Evolutionary conservation across 164 flowering plant species (phyloP), one percentile per base, ranked within the genome.

Genomic region (Magnolia sinica): DNA sequence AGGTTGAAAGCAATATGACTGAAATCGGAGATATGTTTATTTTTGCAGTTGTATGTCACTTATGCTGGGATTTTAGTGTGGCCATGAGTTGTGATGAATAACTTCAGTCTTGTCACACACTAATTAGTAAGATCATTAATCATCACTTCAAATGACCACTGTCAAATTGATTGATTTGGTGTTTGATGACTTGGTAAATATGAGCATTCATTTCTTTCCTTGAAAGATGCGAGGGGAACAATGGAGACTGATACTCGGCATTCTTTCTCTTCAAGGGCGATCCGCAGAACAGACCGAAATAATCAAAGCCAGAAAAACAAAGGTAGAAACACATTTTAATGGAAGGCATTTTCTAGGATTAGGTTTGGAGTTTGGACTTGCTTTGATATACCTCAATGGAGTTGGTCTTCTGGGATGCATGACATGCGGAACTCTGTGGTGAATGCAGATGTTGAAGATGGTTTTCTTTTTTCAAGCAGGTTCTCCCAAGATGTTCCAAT

Each of bases 361-460:
- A 23, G 9, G 20, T n/a, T 24, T 65, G n/a, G 8, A 19, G 58
- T 49, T 13, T 73, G n/a, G 64, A 67, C 16, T 66, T 67, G 10
- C 29, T 22, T 13, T 70, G 27, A 3, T 69, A 20, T 51, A 20
- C 37, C 19, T 49, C 24, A 9, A n/a, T 4, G 27, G 8, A 49
- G 65, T 73, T 59, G 24, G 10, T 19, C 16, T 24, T 55, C 24
- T 61, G 66, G 9, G 66, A 63, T 49, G 23, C 50, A 9, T 64
- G 50, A 29, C 50, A 9, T 68, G 50, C 51, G 24, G 67, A 10
- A 73, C 68, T 70, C 66, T 37, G 49, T 67, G 68, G 66, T 74
- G 64, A 55, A 52, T 81, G 84, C 87, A 87, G 92, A 85, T 81
- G 80, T 23, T 73, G 89, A 82, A 76, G 87, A 81, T 59, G 87